Evolutionary conservation across 2,329 filamentous ascomycete genomes (phyloP).

Genomic region (Eurotiales sp.): DNA sequence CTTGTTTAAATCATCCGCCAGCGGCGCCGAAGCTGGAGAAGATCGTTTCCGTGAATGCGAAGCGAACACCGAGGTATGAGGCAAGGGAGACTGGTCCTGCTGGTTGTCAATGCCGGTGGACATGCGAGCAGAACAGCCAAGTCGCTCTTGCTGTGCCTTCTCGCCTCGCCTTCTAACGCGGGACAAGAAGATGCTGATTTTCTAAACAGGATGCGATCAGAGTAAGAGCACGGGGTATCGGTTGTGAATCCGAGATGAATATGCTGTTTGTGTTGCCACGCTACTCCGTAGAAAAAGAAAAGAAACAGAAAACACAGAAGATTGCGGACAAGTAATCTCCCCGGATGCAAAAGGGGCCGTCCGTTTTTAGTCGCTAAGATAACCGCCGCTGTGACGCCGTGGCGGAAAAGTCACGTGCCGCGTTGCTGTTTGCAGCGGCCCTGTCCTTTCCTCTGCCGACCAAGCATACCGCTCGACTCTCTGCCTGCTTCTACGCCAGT

Average conservation of each 20-base stretch:
- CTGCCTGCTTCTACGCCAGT: too few species aligned
- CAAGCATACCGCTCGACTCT: too few species aligned
- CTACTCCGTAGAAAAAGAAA: background rate
- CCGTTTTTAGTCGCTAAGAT: background rate
- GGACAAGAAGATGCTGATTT: background rate
- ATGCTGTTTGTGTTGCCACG: background rate
- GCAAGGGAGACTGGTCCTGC: conserved; percentile 49
- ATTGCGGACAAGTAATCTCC: background rate
- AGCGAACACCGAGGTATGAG: conserved; percentile 51
- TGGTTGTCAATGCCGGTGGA: conserved; percentile 53
- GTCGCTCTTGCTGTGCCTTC: conserved; percentile 1
- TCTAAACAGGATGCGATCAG: background rate
- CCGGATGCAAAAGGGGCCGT: conserved; percentile 7
- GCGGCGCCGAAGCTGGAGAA: conserved; percentile 46
- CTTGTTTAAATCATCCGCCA: conserved; percentile 44
- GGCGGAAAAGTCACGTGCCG: too few species aligned
- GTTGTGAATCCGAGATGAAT: background rate
- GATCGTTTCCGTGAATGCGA: conserved; percentile 50
- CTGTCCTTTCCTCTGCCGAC: too few species aligned
- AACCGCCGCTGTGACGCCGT: too few species aligned
- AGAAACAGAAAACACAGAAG: too few species aligned
- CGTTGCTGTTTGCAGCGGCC: too few species aligned
- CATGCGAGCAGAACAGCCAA: conserved; percentile 42
- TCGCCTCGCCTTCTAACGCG: too few species aligned
- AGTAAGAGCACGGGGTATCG: background rate